These are phyloP conservation scores for Aspergillus calidoustus DNA, from an alignment of 2,329 filamentous ascomycete species.

Conservation along the genomic window DNA sequence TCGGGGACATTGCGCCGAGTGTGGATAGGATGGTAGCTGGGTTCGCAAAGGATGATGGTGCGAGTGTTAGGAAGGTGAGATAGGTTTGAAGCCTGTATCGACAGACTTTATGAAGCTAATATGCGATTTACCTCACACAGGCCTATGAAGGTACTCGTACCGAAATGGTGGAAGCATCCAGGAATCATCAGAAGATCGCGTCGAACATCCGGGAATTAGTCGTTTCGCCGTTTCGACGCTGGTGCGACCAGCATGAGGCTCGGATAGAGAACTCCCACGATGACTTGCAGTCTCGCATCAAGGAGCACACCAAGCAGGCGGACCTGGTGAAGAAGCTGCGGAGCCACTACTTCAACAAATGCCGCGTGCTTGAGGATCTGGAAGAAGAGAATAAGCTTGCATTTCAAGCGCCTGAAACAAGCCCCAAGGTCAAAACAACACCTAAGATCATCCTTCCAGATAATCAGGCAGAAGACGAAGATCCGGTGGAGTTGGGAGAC, in stretches of 20 bases:
- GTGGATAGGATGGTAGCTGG: constrained; percentile 80
- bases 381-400: constrained; percentile 99
- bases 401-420: constrained; percentile 82
- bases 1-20: constrained; percentile 79
- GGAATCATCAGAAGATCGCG: constrained; percentile 92
- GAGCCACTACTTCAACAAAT: constrained; percentile 99
- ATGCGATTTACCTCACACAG: constrained; percentile 50
- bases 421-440: constrained; percentile 62
- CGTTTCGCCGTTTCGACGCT: constrained; percentile 88
- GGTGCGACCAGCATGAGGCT: constrained; percentile 93
- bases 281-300: constrained; percentile 87
- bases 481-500: constrained; percentile 88
- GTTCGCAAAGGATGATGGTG: constrained; percentile 90
- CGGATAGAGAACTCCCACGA: constrained; percentile 94
- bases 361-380: constrained; percentile 89
- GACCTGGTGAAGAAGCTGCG: constrained; percentile 90
- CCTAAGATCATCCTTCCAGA: constrained; percentile 85
- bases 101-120: constrained; percentile 1
- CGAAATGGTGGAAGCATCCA: constrained; percentile 89
- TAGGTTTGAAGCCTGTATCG: background rate
- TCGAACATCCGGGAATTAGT: constrained; percentile 96
- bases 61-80: constrained; percentile 87
- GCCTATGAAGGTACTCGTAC: constrained; percentile 91
- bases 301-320: constrained; percentile 88
- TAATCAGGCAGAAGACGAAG: constrained; percentile 71